Base-by-base conservation (phyloP, 495 filamentous ascomycete genomes). In the Penicillium bovifimosum region DNA sequence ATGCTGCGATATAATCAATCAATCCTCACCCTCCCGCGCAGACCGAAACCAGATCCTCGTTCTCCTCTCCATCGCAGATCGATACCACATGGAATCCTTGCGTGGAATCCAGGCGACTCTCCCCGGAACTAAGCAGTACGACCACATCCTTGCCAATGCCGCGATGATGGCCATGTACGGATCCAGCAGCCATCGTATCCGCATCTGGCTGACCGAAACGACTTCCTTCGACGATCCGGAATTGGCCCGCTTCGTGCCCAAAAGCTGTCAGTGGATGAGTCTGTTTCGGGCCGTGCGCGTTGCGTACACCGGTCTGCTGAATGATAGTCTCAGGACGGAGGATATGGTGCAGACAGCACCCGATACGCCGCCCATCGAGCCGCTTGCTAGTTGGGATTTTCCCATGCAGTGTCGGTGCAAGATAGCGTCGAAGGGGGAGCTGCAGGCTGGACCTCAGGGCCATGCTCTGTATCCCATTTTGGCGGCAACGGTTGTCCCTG, bases 81-180 rank as follows among this genome's bases (percentile, higher is more conserved):
- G 28, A 27, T 67, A 69, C 49, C 70, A 75, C 36, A 62, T 55
- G 45, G 61, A 61, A 16, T 69, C 70, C 0, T 54, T 75, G 9
- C 61, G 46, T 5, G 56, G 66, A 26, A 64, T 72, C 7, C 65
- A 68, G 46, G 55, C 50, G 0, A 46, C 61, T 0, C 55, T 72
- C 16, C 59, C 57, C 5, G 54, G 65, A 18, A 46, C 55, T 13
- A 61, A 67, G 4, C 62, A 65, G 10, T 63, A 63, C 18, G 70
- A 75, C 53, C 47, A 63, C 41, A 53, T 73, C 4, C 67, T 76
- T 6, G 70, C 71, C 13, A 76, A 74, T 48, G 70, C 73, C 1
- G 68, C 71, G 8, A 56, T 76, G 58, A 76, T 76, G 72, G 72
- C 66, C 18, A 59, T 76, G 59, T 75, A 76, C 47, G 72, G 66